Evolutionary conservation across 805 yeast species (phyloP), one percentile per base, ranked within the genome.

Genomic region (Komagataella phaffii): DNA sequence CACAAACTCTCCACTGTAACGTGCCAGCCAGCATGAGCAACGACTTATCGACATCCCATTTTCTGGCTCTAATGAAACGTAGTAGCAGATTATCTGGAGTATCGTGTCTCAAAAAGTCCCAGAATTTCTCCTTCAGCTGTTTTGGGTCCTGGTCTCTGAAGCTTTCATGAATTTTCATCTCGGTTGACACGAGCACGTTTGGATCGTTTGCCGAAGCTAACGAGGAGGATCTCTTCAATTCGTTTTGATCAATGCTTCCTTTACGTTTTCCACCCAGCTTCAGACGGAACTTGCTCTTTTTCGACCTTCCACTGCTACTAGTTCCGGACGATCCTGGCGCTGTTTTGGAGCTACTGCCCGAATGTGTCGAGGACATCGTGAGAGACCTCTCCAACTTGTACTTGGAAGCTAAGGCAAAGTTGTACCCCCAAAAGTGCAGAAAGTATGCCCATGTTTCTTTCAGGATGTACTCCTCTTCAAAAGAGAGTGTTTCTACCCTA

Each of bases 41-140:
- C 0, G 88, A 74, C 60, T 81, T 78, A 57, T 80, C 83, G 19
- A 81, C 73, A 56, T 85, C 80, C 83, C 88, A 88, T 67, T 88
- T 88, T 67, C 96, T 81, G 44, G 96, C 96, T 58, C 96, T 75
- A 23, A 87, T 67, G 60, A 84, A 90, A 59, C 95, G 76, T 60
- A 90, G 72, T 30, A 88, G 50, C 57, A 83, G 66, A 59, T 85
- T 83, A 65, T 93, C 99, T 3, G 95, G 85, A 48, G 83, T 74
- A 64, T 91, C 98, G 46, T 80, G 76, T 67, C 91, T 81, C 50
- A 80, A 60, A 73, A 81, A 72, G 46, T 69, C 62, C 83, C 85
- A 78, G 61, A 81, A 72, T 55, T 75, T 73, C 7, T 64, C 64
- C 55, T 78, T 77, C 7, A 81, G 60, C 18, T 71, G 73, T 19